phyloP scores from a whole-genome alignment of 176 grass and related monocot species.

The Panicum miliaceum region DNA sequence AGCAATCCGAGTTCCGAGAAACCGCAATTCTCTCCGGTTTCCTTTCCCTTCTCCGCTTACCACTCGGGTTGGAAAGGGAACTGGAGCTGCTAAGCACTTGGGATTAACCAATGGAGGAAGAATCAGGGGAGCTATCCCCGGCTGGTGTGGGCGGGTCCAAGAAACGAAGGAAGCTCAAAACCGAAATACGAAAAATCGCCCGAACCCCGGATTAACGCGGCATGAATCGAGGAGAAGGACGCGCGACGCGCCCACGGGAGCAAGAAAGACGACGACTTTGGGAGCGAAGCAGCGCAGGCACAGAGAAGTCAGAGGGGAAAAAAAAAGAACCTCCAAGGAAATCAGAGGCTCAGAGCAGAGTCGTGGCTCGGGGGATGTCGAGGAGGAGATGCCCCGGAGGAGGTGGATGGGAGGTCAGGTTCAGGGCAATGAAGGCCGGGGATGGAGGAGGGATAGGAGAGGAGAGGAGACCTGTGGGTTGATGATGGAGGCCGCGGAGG shows the following conservation, averaged over 20 bases:
- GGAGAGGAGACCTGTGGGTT: neutral
- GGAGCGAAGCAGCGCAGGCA: neutral
- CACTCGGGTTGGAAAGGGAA: neutral
- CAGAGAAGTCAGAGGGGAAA: neutral
- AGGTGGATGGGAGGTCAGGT: neutral
- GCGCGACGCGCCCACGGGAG: neutral
- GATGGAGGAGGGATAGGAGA: neutral
- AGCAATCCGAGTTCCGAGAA: constrained; percentile 12
- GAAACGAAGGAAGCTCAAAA: constrained; percentile 1
- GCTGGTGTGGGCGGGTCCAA: neutral
- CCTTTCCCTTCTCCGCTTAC: no score
- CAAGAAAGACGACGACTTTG: neutral
- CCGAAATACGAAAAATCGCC: neutral
- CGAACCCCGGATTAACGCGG: neutral
- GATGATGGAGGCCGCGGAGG: neutral
- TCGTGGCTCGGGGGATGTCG: neutral
- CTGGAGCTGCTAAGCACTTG: no score
- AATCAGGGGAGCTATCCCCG: neutral
- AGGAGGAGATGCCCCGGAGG: neutral
- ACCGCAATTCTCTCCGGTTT: neutral
- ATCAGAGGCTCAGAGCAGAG: neutral
- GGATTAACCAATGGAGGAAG: neutral
- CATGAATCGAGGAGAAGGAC: neutral
- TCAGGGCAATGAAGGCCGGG: constrained; percentile 32
- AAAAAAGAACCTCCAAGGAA: neutral